Base-by-base conservation (phyloP, 306 rosid species). In the Abrus pulchellus region DNA sequence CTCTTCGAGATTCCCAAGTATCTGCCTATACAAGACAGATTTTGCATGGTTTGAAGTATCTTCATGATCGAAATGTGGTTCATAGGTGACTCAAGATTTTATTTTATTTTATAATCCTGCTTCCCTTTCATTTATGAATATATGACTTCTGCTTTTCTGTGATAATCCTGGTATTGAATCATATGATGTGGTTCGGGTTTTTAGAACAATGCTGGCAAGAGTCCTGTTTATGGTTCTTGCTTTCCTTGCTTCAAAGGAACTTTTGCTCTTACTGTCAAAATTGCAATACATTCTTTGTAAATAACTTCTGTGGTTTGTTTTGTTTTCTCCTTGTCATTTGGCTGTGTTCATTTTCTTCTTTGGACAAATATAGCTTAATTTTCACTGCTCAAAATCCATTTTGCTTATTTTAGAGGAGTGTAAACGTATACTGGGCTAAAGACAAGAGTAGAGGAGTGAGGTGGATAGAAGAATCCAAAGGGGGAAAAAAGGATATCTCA, bases 21-120 rank as follows among this genome's bases (percentile, higher is more conserved):
- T 90, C 97, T 66, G 90, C 89, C 44, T 95, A 95, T 75, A 91
- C 98, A 62, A 91, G 96, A 86, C 99, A 95, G 82, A 93, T 95
- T 79, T 86, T 93, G 75, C 87, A 57, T 50, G 99, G 99, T 85
- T 88, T 95, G 87, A 95, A 91, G 90, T 93, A 95, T 85, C 97
- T 95, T 80, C 99, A 93, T 67, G 98, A 95, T 71, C 89, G 79
- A 84, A 81, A 80, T 70, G 98, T 93, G 83, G 84, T 95, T 86
- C 99, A 95, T 90, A 93, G 99, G 99, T 95, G 72, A 84, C 74
- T 83, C 12, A 33, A 76, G 40, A 70, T 49, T 47, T 64, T 72
- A 7, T 1, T 70, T 54, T 75, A 27, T 80, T 3, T 65, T 80
- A 5, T n/a, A 47, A 30, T 30, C 12, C 61, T 33, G 28, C 66